Evolutionary conservation across 495 filamentous ascomycete species (phyloP).

Genomic region (Hyaloscypha bicolor): DNA sequence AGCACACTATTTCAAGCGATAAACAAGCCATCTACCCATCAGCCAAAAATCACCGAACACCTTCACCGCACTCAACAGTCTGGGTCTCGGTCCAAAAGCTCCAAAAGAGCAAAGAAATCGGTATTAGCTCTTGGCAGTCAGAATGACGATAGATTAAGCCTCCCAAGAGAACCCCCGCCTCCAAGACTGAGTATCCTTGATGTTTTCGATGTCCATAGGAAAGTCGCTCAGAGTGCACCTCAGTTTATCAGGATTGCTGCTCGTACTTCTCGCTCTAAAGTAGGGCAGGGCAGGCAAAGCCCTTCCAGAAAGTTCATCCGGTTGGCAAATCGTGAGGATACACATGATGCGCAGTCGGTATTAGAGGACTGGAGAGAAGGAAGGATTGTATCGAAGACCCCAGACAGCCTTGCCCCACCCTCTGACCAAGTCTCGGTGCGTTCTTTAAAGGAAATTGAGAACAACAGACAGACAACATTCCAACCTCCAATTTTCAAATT

Average conservation of each 20-base stretch:
- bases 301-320: conserved; percentile 75
- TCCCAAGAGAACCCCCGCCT: not conserved
- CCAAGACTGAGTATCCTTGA: conserved; percentile 30
- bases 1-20: conserved; percentile 34
- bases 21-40: conserved; percentile 34
- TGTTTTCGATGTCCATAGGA: conserved; percentile 6
- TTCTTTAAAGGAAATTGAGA: conserved; percentile 17
- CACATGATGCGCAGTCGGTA: conserved; percentile 67
- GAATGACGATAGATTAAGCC: not conserved
- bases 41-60: conserved; percentile 50
- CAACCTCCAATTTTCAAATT: conserved; percentile 17
- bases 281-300: conserved; percentile 68
- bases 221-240: conserved; percentile 63
- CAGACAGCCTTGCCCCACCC: not conserved
- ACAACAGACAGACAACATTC: conserved; percentile 27
- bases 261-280: conserved; percentile 63
- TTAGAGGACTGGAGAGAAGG: conserved; percentile 79
- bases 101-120: not conserved
- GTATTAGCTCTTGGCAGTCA: not conserved
- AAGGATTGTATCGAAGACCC: conserved; percentile 44
- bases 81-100: not conserved
- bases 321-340: conserved; percentile 72
- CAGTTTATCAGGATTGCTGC: conserved; percentile 79
- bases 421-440: not conserved
- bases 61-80: conserved; percentile 24